Evolutionary conservation across 2,329 filamentous ascomycete genomes (phyloP).

Genomic region (Nothophoma quercina): DNA sequence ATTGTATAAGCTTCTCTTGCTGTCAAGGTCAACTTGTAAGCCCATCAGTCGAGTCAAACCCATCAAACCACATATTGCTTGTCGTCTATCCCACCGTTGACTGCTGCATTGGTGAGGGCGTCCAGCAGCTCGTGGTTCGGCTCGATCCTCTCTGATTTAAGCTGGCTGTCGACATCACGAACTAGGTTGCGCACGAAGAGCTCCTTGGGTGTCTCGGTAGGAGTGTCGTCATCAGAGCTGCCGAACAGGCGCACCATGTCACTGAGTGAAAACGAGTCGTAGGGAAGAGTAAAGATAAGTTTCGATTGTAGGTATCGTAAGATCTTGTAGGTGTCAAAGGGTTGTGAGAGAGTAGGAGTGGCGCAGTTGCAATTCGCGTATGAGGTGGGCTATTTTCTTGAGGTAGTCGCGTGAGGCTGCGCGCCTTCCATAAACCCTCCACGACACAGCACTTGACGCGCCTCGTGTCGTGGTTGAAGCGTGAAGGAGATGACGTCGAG

Average conservation of each 20-base stretch:
- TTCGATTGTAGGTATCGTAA: neutral
- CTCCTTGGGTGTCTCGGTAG: neutral
- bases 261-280: neutral
- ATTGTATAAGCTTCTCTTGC: neutral
- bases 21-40: neutral
- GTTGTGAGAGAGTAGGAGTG: neutral
- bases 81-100: neutral
- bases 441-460: neutral
- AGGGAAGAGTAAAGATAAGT: too few species aligned
- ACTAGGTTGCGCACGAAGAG: neutral
- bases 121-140: neutral
- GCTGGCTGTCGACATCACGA: neutral
- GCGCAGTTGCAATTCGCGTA: neutral
- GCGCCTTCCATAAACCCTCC: neutral
- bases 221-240: neutral
- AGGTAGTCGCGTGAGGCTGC: neutral
- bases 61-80: neutral
- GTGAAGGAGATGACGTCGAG: slow-evolving; percentile 9
- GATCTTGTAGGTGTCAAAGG: neutral
- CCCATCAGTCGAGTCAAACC: too few species aligned
- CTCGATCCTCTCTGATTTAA: neutral
- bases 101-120: neutral
- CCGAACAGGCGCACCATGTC: neutral
- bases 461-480: neutral
- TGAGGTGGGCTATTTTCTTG: neutral